Conservation (phyloP, 2,329 filamentous ascomycete genomes). For the Plectosphaerella plurivora region DNA sequence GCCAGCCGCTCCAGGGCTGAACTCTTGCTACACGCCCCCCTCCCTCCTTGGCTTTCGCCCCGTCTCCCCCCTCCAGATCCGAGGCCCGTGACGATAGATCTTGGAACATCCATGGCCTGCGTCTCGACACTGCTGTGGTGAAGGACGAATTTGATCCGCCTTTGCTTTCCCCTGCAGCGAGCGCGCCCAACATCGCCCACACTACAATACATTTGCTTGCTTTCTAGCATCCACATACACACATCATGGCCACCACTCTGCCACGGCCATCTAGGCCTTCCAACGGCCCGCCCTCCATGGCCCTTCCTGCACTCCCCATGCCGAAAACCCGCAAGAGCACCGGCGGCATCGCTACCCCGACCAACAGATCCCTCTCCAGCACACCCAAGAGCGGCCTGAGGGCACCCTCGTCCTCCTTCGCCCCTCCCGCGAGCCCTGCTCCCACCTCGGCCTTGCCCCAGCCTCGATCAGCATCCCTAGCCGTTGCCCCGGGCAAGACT, state of each 20-base stretch:
- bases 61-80: not conserved
- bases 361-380: constrained; percentile 38
- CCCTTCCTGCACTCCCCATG: constrained; percentile 70
- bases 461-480: constrained; percentile 48
- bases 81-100: not conserved
- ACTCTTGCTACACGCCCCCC: not conserved
- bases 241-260: constrained; percentile 55
- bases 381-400: constrained; percentile 52
- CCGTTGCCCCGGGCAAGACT: constrained; percentile 60
- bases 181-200: too few species aligned
- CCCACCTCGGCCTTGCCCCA: constrained; percentile 51
- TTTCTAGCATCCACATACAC: not conserved
- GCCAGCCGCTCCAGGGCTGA: too few species aligned
- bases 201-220: too few species aligned
- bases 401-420: constrained; percentile 53
- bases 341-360: constrained; percentile 36
- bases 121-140: not conserved
- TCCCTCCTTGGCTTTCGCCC: not conserved
- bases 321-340: constrained; percentile 68
- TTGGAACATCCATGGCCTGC: not conserved
- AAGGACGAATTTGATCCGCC: not conserved
- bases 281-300: constrained; percentile 65
- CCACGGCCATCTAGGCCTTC: constrained; percentile 65
- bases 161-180: too few species aligned
- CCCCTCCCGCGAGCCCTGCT: constrained; percentile 46